These are phyloP conservation scores for Malus hybrid DNA, from an alignment of 331 rosid genomes.

Conservation along the genomic window DNA sequence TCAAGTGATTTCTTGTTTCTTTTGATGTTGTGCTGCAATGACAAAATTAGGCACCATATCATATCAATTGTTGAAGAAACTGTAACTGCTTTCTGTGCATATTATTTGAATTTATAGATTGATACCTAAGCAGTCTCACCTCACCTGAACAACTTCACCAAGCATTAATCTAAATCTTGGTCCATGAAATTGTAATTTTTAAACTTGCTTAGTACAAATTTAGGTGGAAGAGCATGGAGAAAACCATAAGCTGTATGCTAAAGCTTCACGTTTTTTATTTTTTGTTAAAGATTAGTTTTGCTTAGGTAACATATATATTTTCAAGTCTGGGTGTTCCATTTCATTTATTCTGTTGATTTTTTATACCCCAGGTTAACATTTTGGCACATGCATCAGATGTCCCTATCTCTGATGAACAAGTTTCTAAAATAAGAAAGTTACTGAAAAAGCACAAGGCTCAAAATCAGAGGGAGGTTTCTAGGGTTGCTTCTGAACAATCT, in stretches of 20 bases:
- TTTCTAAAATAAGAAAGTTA: constrained; percentile 56
- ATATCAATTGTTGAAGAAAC: not conserved
- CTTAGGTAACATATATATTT: not conserved
- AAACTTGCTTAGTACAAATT: not conserved
- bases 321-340: constrained; percentile 5
- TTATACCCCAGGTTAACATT: constrained; percentile 67
- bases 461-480: constrained; percentile 35
- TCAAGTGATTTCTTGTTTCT: not conserved
- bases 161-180: not conserved
- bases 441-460: constrained; percentile 65
- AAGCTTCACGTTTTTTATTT: not conserved
- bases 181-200: not conserved
- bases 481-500: constrained; percentile 30
- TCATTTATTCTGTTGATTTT: constrained; percentile 9
- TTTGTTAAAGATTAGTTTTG: not conserved
- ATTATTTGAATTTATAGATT: not conserved
- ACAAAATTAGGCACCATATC: not conserved
- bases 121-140: not conserved
- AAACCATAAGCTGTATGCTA: not conserved
- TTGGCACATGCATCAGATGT: constrained; percentile 71
- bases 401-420: constrained; percentile 70
- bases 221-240: not conserved
- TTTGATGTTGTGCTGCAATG: not conserved
- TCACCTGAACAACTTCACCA: constrained; percentile 4
- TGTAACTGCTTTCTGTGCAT: not conserved